Base-by-base conservation (phyloP, 768 basidiomycete genomes). In the Suillus ampliporus region DNA sequence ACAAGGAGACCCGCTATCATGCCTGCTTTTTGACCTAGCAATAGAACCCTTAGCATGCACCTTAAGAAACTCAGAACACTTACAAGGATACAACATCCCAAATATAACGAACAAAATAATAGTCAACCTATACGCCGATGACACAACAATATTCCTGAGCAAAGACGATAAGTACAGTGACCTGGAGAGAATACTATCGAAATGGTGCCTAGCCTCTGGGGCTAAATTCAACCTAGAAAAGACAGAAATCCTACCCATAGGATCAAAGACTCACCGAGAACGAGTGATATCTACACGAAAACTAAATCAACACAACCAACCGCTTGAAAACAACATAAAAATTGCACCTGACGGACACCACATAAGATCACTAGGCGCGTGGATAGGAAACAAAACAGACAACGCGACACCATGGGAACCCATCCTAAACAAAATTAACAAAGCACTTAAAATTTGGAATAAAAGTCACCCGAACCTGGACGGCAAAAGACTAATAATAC, bases 1-100 rank as follows among this genome's bases (percentile, higher is more conserved):
- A 10, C 80, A 82, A 53, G 79, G 77, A 0, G 76, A 78, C 65
- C 76, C 74, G 1, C 58, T 77, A 0, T 77, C 72, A 0, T 78
- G 77, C 64, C 67, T 77, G 0, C 71, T 78, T 0, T 78, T 75
- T 17, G 60, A 75, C 56, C 31, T 76, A 0, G 73, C 76, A 0
- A 78, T 77, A 1, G 74, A 78, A 52, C 74, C 75, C 0, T 65
- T 77, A 6, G 72, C 74, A 0, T 34, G 58, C 7, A 59, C 61
- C 9, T 52, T 75, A 3, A 72, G 74, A 0, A 74, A 77, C 17
- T 71, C 76, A 23, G 74, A 46, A 19, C n/a, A 46, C n/a, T n/a
- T 46, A 21, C 11, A 46, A 21, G 44, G 44, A 10, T 46, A 21
- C 2, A 1, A 21, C 43, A 44, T 44, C n/a, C 43, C 43, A n/a